phyloP scores from a whole-genome alignment of 2,329 filamentous ascomycete genomes.

The Hymenoscyphus albidus region DNA sequence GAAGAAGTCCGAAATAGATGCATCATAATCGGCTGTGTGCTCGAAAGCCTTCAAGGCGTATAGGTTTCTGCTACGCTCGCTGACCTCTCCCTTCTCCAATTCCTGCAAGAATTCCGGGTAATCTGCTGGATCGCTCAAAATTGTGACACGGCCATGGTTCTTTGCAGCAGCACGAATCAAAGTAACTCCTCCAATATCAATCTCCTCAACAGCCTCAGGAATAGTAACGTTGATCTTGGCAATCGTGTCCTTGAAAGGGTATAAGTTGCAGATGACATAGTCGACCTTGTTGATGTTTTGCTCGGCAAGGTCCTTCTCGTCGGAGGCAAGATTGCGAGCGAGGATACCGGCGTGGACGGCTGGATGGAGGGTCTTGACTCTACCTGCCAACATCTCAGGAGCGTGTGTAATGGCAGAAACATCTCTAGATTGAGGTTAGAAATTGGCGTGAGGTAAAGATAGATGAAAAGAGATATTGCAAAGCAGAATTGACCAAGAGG shows the following conservation, averaged over 20 bases:
- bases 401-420: constrained; percentile 96
- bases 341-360: constrained; percentile 79
- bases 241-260: constrained; percentile 98
- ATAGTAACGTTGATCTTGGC: constrained; percentile 97
- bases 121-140: constrained; percentile 89
- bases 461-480: neutral
- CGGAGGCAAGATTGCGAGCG: constrained; percentile 87
- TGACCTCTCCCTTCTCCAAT: constrained; percentile 81
- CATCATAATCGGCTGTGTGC: constrained; percentile 95
- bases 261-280: constrained; percentile 96
- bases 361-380: constrained; percentile 94
- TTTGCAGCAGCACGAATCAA: constrained; percentile 95
- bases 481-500: neutral
- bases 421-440: constrained; percentile 56
- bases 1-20: constrained; percentile 94
- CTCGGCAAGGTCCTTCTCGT: constrained; percentile 93
- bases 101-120: constrained; percentile 93
- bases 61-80: constrained; percentile 76
- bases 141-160: constrained; percentile 94
- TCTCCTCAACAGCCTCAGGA: constrained; percentile 94
- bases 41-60: constrained; percentile 98
- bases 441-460: neutral
- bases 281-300: constrained; percentile 95
- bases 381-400: constrained; percentile 91
- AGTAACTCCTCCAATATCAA: constrained; percentile 96